phyloP scores from a whole-genome alignment of 2,329 filamentous ascomycete species.

The Ceratocystis alfenasii region DNA sequence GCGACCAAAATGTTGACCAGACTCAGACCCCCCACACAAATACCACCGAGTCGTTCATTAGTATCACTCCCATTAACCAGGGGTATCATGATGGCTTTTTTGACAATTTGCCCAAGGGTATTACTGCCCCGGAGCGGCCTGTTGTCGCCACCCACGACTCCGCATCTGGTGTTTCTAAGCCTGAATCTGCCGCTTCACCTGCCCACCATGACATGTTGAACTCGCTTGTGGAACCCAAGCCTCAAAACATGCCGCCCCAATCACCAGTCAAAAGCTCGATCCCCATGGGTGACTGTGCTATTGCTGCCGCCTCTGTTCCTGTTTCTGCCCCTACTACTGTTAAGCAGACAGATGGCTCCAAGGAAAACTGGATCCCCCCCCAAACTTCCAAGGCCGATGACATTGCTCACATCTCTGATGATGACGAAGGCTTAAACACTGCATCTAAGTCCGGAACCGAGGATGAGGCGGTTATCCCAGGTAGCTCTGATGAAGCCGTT shows the following conservation, averaged over 20 bases:
- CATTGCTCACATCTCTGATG: neutral
- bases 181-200: constrained; percentile 8
- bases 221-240: constrained; percentile 22
- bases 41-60: constrained; percentile 20
- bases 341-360: neutral
- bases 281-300: constrained; percentile 9
- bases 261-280: constrained; percentile 9
- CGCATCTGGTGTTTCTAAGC: constrained; percentile 3
- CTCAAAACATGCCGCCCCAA: constrained; percentile 13
- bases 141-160: neutral
- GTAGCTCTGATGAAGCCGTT: constrained; percentile 29
- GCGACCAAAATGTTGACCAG: constrained; percentile 33
- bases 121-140: constrained; percentile 11
- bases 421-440: constrained; percentile 24
- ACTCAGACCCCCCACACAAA: constrained; percentile 21
- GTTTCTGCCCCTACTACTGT: neutral
- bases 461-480: constrained; percentile 8
- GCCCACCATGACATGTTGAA: constrained; percentile 12
- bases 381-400: neutral
- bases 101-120: constrained; percentile 13
- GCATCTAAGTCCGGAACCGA: constrained; percentile 18
- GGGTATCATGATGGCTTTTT: constrained; percentile 9
- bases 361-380: constrained; percentile 1
- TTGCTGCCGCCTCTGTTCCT: neutral
- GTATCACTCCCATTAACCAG: constrained; percentile 21